Conservation (phyloP, 805 yeast genomes). For the Candida sakaeoensis region DNA sequence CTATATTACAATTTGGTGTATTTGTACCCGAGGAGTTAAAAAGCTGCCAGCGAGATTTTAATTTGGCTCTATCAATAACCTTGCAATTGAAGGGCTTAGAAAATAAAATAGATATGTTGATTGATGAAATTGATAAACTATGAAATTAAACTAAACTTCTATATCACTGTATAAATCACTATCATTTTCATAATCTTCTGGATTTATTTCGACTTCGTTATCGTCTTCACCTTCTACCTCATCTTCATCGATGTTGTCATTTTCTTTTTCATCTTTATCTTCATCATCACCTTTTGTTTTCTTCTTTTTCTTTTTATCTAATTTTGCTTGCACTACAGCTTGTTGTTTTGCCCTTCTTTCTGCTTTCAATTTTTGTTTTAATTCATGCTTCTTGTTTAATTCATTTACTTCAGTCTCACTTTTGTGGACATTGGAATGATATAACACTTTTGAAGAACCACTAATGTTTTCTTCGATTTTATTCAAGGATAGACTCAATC, state of each 20-base stretch:
- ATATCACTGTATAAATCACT: slow-evolving; percentile 44
- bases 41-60: slow-evolving; percentile 36
- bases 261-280: slow-evolving; percentile 21
- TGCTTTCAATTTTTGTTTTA: slow-evolving; percentile 57
- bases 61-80: slow-evolving; percentile 23
- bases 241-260: slow-evolving; percentile 19
- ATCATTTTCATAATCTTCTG: slow-evolving; percentile 48
- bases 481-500: slow-evolving; percentile 67
- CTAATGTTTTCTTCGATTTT: slow-evolving; percentile 88
- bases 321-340: slow-evolving; percentile 71
- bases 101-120: slow-evolving; percentile 16
- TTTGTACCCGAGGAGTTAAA: slow-evolving; percentile 42
- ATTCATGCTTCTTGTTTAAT: slow-evolving; percentile 66
- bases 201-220: slow-evolving; percentile 35
- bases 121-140: slow-evolving; percentile 15
- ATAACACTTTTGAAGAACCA: slow-evolving; percentile 83
- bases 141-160: slow-evolving; percentile 15
- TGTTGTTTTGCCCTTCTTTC: slow-evolving; percentile 75
- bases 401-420: slow-evolving; percentile 54
- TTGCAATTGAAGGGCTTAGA: slow-evolving; percentile 20
- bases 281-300: slow-evolving; percentile 40
- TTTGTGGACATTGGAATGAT: slow-evolving; percentile 71
- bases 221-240: slow-evolving; percentile 17
- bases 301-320: slow-evolving; percentile 68
- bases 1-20: slow-evolving; percentile 44